These are phyloP conservation scores for Tolypocladium amazonense DNA, from an alignment of 2,329 filamentous ascomycete species.

Conservation along the genomic window DNA sequence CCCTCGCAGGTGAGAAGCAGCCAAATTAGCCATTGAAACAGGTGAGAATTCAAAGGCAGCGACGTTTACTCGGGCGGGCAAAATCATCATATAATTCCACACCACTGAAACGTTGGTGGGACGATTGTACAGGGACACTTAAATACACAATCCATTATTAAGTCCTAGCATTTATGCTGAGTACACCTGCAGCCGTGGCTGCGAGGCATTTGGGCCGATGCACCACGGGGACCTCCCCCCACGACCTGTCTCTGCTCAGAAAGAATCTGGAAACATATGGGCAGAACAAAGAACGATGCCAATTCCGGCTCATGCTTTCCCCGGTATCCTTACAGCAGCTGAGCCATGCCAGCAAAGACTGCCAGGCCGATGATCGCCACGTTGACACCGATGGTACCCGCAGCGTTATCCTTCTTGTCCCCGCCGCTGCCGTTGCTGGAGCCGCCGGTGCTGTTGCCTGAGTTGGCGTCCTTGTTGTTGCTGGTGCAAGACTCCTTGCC, in stretches of 20 bases:
- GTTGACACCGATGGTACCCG: slow-evolving; percentile 35
- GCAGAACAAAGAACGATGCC: slow-evolving; percentile 24
- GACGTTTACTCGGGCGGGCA: neutral
- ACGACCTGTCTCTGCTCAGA: slow-evolving; percentile 22
- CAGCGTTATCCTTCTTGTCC: slow-evolving; percentile 25
- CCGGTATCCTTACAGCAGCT: slow-evolving; percentile 36
- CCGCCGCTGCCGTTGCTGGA: slow-evolving; percentile 8
- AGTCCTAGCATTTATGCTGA: slow-evolving; percentile 26
- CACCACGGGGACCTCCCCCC: slow-evolving; percentile 18
- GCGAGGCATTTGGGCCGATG: slow-evolving; percentile 14
- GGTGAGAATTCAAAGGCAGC: neutral
- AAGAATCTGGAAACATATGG: slow-evolving; percentile 21
- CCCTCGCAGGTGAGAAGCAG: neutral
- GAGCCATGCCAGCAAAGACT: slow-evolving; percentile 34
- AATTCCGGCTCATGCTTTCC: slow-evolving; percentile 18
- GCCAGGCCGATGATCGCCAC: slow-evolving; percentile 34
- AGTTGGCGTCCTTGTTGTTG: slow-evolving; percentile 42
- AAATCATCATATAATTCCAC: neutral
- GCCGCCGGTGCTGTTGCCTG: slow-evolving; percentile 22
- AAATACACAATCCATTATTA: slow-evolving; percentile 33
- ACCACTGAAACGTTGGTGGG: neutral
- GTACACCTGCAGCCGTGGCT: slow-evolving; percentile 4
- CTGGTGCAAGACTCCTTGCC: slow-evolving; percentile 38
- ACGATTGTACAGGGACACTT: slow-evolving; percentile 5
- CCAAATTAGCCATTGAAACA: neutral